Conservation (phyloP, 495 filamentous ascomycete species). For the Xylaria palmicola region DNA sequence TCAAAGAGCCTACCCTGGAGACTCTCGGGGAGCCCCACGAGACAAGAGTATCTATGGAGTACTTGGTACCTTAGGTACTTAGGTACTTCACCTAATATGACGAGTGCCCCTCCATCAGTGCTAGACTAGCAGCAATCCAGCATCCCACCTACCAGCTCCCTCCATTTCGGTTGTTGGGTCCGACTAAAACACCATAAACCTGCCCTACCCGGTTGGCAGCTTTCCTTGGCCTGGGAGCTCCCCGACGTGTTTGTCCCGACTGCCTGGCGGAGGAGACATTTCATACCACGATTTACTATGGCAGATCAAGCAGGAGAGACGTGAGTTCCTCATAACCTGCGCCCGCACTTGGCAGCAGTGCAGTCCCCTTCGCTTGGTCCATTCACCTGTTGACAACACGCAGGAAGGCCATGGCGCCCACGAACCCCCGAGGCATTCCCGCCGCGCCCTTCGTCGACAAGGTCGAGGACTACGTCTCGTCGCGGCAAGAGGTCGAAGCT, state of each 20-base stretch:
- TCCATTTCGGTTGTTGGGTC: not conserved
- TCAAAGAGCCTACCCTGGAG: too few relatives aligned
- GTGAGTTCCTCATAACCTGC: too few relatives aligned
- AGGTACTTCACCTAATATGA: too few relatives aligned
- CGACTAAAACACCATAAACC: too few relatives aligned
- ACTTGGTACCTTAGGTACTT: too few relatives aligned
- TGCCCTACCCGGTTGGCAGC: not conserved
- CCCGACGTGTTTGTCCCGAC: not conserved
- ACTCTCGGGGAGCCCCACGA: not conserved
- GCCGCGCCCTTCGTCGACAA: slow-evolving; percentile 94
- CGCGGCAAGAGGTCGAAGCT: slow-evolving; percentile 80
- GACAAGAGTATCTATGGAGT: too few relatives aligned
- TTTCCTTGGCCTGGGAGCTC: not conserved
- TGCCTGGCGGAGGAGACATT: too few relatives aligned
- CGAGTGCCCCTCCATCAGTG: slow-evolving; percentile 8
- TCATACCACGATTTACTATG: slow-evolving; percentile 1
- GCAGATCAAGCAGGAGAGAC: slow-evolving; percentile 13
- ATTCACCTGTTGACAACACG: slow-evolving; percentile 7
- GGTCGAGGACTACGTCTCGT: slow-evolving; percentile 90
- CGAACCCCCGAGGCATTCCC: slow-evolving; percentile 93
- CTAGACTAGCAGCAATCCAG: too few relatives aligned
- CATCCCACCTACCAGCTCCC: not conserved
- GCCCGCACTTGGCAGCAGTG: too few relatives aligned
- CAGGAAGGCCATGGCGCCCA: slow-evolving; percentile 55
- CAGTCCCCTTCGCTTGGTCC: not conserved